Evolutionary conservation across 2,329 filamentous ascomycete species (phyloP).

Genomic region (Tolypocladium nubicola): DNA sequence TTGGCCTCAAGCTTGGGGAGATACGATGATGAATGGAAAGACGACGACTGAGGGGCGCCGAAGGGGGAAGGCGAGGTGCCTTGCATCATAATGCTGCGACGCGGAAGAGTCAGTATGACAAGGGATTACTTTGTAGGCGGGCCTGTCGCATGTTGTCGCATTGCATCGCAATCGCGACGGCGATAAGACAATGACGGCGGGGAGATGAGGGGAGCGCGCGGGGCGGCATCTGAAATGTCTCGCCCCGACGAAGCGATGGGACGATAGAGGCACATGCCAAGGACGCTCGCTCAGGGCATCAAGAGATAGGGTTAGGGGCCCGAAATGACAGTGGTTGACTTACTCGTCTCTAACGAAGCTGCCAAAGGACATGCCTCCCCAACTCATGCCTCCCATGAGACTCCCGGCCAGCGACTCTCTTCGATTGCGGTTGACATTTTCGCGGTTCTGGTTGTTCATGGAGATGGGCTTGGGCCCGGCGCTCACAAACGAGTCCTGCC

Average conservation of each 20-base stretch:
- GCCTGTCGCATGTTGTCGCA: neutral
- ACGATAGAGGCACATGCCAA: neutral
- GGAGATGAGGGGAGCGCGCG: neutral
- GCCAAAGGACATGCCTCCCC: slow-evolving; percentile 90
- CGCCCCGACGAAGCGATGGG: neutral
- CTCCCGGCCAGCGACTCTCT: slow-evolving; percentile 55
- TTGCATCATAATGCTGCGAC: slow-evolving; percentile 76
- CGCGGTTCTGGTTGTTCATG: slow-evolving; percentile 53
- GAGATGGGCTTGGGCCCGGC: slow-evolving; percentile 57
- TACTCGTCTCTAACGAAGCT: slow-evolving; percentile 98
- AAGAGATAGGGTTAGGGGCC: slow-evolving; percentile 6
- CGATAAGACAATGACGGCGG: neutral
- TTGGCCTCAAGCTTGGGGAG: slow-evolving; percentile 92
- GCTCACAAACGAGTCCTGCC: slow-evolving; percentile 57
- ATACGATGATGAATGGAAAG: slow-evolving; percentile 93
- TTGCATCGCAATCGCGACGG: neutral
- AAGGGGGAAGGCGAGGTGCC: slow-evolving; percentile 77
- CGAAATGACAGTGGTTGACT: slow-evolving; percentile 29
- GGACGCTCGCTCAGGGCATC: neutral
- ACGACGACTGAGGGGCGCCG: slow-evolving; percentile 70
- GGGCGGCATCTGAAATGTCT: slow-evolving; percentile 1
- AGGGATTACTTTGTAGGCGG: neutral
- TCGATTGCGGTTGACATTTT: slow-evolving; percentile 44
- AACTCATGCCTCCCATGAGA: slow-evolving; percentile 79
- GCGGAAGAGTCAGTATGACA: neutral